Evolutionary conservation across 2,329 filamentous ascomycete species (phyloP).

Genomic region (Cladophialophora bantiana): DNA sequence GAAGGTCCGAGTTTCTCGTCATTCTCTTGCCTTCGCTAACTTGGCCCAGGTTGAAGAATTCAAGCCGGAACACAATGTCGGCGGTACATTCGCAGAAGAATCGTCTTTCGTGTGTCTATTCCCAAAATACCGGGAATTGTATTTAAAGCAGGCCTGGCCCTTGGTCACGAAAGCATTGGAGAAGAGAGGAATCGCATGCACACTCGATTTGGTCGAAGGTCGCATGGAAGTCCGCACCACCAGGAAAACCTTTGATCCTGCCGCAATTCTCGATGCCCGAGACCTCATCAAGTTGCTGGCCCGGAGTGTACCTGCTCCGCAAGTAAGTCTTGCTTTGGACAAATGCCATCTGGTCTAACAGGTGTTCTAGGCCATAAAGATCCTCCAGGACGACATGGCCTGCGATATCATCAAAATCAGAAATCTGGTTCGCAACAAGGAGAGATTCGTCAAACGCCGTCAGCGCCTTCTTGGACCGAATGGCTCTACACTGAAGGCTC

Average conservation of each 20-base stretch:
- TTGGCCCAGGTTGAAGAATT: constrained; percentile 75
- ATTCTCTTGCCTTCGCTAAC: constrained; percentile 1
- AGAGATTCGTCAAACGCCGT: constrained; percentile 91
- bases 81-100: constrained; percentile 88
- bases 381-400: constrained; percentile 88
- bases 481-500: constrained; percentile 89
- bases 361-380: constrained; percentile 78
- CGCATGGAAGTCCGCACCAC: constrained; percentile 98
- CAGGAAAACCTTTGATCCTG: constrained; percentile 87
- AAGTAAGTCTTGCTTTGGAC: constrained; percentile 8
- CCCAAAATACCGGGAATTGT: constrained; percentile 95
- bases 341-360: not conserved
- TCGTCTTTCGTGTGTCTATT: constrained; percentile 85
- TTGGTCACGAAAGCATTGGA: constrained; percentile 86
- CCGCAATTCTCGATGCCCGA: constrained; percentile 88
- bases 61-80: constrained; percentile 81
- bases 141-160: constrained; percentile 91
- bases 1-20: constrained; percentile 65
- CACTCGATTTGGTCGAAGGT: constrained; percentile 91
- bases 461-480: constrained; percentile 92
- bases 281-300: constrained; percentile 94
- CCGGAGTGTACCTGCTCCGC: constrained; percentile 84
- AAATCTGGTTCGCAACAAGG: constrained; percentile 88
- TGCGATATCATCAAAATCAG: constrained; percentile 97
- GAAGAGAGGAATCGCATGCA: constrained; percentile 86